phyloP scores from a whole-genome alignment of 306 rosid species.

The Cercis canadensis region DNA sequence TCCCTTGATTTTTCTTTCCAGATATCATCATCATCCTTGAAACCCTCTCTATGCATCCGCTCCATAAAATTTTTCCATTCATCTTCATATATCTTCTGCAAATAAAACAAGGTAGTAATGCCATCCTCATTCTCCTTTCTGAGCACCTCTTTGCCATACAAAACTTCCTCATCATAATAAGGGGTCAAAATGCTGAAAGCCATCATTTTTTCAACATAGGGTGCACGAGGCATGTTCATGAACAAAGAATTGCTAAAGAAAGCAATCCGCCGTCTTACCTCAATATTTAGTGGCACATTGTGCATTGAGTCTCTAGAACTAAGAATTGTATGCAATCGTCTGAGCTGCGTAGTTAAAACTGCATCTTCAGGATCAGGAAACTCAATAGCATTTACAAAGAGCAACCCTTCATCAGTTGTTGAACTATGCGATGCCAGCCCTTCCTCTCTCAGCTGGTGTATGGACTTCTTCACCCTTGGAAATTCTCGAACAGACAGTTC shows the following conservation, averaged over 20 bases:
- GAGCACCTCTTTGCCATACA: conserved; percentile 45
- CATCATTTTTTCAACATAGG: conserved; percentile 61
- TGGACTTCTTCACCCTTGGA: conserved; percentile 46
- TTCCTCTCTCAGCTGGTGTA: conserved; percentile 43
- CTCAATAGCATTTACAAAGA: conserved; percentile 51
- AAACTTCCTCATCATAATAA: conserved; percentile 64
- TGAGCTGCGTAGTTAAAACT: conserved; percentile 43
- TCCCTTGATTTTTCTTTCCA: conserved; percentile 45
- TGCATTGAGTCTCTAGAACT: conserved; percentile 65
- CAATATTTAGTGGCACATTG: conserved; percentile 57
- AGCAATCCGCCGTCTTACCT: conserved; percentile 59
- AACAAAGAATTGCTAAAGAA: conserved; percentile 70
- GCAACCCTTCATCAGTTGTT: conserved; percentile 43
- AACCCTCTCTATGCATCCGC: conserved; percentile 57
- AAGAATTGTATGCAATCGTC: conserved; percentile 61
- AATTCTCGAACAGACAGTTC: conserved; percentile 59
- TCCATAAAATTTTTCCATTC: conserved; percentile 69
- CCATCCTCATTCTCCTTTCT: conserved; percentile 63
- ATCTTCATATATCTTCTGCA: conserved; percentile 64
- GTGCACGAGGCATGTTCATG: conserved; percentile 75
- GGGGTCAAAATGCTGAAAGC: conserved; percentile 68
- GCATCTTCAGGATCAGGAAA: conserved; percentile 54
- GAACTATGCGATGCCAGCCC: conserved; percentile 49
- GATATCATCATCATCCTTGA: conserved; percentile 47
- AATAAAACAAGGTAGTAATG: conserved; percentile 58